Conservation (phyloP, 371 early-diverging fungal species). For the Cokeromyces recurvatus region DNA sequence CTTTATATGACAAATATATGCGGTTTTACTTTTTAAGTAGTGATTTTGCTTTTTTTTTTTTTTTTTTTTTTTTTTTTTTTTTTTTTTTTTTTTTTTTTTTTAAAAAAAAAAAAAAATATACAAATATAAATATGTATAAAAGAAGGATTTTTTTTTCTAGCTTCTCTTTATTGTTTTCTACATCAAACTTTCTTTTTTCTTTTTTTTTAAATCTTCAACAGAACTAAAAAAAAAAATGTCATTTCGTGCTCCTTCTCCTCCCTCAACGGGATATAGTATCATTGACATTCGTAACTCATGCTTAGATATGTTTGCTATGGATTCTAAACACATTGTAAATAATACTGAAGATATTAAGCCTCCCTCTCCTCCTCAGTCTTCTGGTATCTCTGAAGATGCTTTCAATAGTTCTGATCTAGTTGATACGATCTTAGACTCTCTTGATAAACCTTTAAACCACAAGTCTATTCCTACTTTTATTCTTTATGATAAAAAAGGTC, state of each 20-base stretch:
- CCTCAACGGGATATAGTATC: constrained; percentile 32
- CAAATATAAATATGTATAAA: too few species aligned
- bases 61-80: too few species aligned
- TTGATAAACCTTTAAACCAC: constrained; percentile 25
- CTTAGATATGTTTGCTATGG: not conserved
- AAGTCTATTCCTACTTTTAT: constrained; percentile 69
- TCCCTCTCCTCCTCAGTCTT: constrained; percentile 32
- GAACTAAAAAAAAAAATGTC: too few species aligned
- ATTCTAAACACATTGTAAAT: not conserved
- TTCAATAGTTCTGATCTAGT: constrained; percentile 38
- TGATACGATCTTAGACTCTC: constrained; percentile 43
- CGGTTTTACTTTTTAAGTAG: too few species aligned
- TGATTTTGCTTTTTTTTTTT: too few species aligned
- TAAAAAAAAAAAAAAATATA: too few species aligned
- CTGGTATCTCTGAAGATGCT: constrained; percentile 30
- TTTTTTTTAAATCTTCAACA: too few species aligned
- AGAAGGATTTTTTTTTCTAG: too few species aligned
- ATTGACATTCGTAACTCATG: constrained; percentile 32
- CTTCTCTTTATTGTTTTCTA: too few species aligned
- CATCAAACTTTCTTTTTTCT: too few species aligned
- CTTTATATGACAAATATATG: too few species aligned
- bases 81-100: too few species aligned
- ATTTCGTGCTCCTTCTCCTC: constrained; percentile 16
- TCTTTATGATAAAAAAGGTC: constrained; percentile 79
- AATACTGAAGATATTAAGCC: not conserved